Base-by-base conservation (phyloP, 257 asterid genomes). In the Plantago major region DNA sequence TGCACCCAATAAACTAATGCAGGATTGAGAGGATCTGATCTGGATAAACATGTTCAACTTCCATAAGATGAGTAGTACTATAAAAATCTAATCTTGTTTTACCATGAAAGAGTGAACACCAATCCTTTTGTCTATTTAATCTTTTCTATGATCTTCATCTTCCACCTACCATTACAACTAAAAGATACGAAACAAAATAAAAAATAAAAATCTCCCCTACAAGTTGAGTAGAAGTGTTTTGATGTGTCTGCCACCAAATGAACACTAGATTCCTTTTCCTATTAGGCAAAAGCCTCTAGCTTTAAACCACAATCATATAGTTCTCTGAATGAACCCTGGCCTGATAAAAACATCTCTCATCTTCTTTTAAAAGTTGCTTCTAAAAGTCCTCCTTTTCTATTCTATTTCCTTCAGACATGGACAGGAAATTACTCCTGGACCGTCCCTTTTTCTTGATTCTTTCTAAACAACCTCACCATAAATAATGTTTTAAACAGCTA, bases 181-280 rank as follows among this genome's bases (percentile, higher is more conserved):
- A 33, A 33, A 33, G 8, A 33, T 4, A 7, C 0, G 40, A 33
- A 33, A 33, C n/a, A 33, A 33, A 5, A 0, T 33, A 4, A 2
- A 7, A 33, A 33, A 69, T 63, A 77, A 77, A 58, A 50, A 66
- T 60, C 78, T 78, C 56, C 62, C 72, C 67, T 72, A 48, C 57
- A 55, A 73, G 67, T 70, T 66, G 47, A 70, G 59, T 67, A 63
- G 59, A 69, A 70, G 57, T 65, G 78, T 64, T 64, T 75, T 46
- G 70, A 69, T 79, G 74, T 87, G 92, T 87, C 97, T 72, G 92
- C 97, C 95, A 84, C 84, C 82, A 81, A 76, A 71, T 79, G 80
- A 68, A 73, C 90, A 87, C 65, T 58, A 81, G 88, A 82, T 90
- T 82, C 92, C 81, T 37, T 67, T 82, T 76, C 64, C 72, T 55